phyloP scores from a whole-genome alignment of 805 yeast species.

The Alloascoidea africana region DNA sequence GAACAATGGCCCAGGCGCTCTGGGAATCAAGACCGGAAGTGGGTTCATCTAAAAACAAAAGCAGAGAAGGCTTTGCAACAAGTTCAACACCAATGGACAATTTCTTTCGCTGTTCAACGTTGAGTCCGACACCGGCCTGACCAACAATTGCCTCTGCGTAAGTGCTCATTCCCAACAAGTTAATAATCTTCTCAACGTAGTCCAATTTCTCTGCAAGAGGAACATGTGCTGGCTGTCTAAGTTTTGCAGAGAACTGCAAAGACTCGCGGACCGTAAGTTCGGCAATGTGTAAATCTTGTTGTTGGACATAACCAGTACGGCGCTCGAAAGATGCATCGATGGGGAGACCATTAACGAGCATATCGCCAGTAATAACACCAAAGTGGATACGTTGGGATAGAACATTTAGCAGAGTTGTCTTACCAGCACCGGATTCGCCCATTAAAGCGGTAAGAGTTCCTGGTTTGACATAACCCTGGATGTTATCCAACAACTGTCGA shows the following conservation, averaged over 20 bases:
- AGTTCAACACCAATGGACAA: slow-evolving; percentile 59
- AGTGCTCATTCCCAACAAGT: slow-evolving; percentile 48
- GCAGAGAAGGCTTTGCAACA: slow-evolving; percentile 50
- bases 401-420: slow-evolving; percentile 61
- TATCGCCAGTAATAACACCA: slow-evolving; percentile 61
- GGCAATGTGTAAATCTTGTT: slow-evolving; percentile 61
- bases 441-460: slow-evolving; percentile 71
- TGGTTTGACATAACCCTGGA: slow-evolving; percentile 65
- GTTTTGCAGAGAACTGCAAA: slow-evolving; percentile 50
- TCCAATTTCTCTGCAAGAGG: slow-evolving; percentile 43
- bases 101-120: slow-evolving; percentile 55
- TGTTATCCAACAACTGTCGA: slow-evolving; percentile 26
- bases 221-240: slow-evolving; percentile 51
- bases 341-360: slow-evolving; percentile 54
- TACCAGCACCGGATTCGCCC: slow-evolving; percentile 87
- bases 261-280: slow-evolving; percentile 66
- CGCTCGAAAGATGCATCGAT: slow-evolving; percentile 56
- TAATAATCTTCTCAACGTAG: slow-evolving; percentile 56
- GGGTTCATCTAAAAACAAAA: slow-evolving; percentile 52
- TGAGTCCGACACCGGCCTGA: slow-evolving; percentile 55
- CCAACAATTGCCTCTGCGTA: slow-evolving; percentile 77
- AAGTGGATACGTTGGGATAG: slow-evolving; percentile 55
- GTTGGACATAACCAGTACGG: slow-evolving; percentile 70
- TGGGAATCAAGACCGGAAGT: slow-evolving; percentile 59
- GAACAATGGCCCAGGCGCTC: slow-evolving; percentile 56